These are phyloP conservation scores for Leishmania martiniquensis DNA, from an alignment of 208 protist species.

Conservation along the genomic window DNA sequence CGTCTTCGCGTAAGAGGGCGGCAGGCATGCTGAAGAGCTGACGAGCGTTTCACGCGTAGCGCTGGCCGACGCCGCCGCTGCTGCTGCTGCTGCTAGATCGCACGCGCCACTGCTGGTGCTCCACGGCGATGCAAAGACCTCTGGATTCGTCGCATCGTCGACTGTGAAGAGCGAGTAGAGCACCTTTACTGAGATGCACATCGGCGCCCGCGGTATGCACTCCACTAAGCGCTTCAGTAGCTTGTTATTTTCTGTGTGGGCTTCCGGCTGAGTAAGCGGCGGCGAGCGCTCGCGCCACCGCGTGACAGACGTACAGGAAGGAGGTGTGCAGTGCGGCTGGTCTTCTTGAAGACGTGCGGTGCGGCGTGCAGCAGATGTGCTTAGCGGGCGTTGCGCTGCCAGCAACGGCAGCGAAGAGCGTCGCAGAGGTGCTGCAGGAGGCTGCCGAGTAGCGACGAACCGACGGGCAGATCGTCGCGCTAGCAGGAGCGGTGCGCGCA, in stretches of 20 bases:
- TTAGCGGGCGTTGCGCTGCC: background rate
- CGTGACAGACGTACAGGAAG: background rate
- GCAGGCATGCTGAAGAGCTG: background rate
- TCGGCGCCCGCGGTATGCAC: slow-evolving; percentile 19
- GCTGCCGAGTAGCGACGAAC: background rate
- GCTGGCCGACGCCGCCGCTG: background rate
- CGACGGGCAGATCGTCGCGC: background rate
- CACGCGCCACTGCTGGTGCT: background rate
- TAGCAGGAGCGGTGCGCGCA: slow-evolving; percentile 1
- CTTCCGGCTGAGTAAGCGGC: background rate
- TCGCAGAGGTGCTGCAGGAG: background rate
- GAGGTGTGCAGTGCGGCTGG: background rate
- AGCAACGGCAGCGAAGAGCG: background rate
- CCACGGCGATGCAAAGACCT: slow-evolving; percentile 1
- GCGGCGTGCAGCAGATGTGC: background rate
- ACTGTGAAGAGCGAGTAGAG: slow-evolving; percentile 2
- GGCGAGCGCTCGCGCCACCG: background rate
- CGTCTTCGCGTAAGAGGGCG: background rate
- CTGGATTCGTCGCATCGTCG: background rate
- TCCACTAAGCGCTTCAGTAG: background rate
- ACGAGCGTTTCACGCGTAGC: background rate
- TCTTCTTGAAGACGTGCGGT: background rate
- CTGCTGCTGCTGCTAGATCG: background rate
- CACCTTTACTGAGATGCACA: background rate
- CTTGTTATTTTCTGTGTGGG: background rate